Evolutionary conservation across 192 early-diverging fungal species (phyloP), one percentile per base, ranked within the genome.

Genomic region (Gamsiella multidivaricata): DNA sequence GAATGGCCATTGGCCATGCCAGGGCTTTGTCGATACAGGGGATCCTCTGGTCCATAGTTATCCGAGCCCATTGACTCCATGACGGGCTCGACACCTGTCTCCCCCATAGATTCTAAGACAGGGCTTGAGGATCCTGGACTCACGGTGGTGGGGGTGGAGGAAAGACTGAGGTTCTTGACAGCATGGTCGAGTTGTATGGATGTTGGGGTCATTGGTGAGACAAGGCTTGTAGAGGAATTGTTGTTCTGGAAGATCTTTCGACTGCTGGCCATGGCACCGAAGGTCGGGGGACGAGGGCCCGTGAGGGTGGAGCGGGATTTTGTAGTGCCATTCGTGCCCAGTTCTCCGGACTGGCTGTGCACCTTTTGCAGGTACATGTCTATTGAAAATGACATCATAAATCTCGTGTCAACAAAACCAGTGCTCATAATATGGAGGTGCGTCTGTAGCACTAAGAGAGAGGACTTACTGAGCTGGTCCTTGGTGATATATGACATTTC

Each of bases 31-130:
- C 26, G 25, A 22, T 45, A 29, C 22, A 43, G 25, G 12, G 43
- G 34, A 5, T 42, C 15, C 6, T 5, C 70, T 39, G 42, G 43
- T 9, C 43, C 56, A 18, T 55, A 53, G n/a, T 54, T 66, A 28
- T 78, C 74, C 23, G 63, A 66, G 12, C 74, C 74, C 74, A 78
- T 78, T 18, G 74, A 78, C 32, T 78, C 74, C 74, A 78, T 61
- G 31, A 78, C 43, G 3, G 52, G 59, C 17, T 64, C 55, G 3
- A 9, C 52, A 23, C 31, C 43, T 2, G 55, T 37, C 47, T 78
- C 74, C 2, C 74, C 74, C 74, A 78, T 78, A 0, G 74, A 78
- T 34, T 78, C 74, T 29, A 78, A 28, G 28, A 78, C 53, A 5
- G 74, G 65, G 51, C 60, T 64, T 12, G 74, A 2, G 1, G 66